Conservation (phyloP, 495 filamentous ascomycete species). For the Penicillium malachiteum region DNA sequence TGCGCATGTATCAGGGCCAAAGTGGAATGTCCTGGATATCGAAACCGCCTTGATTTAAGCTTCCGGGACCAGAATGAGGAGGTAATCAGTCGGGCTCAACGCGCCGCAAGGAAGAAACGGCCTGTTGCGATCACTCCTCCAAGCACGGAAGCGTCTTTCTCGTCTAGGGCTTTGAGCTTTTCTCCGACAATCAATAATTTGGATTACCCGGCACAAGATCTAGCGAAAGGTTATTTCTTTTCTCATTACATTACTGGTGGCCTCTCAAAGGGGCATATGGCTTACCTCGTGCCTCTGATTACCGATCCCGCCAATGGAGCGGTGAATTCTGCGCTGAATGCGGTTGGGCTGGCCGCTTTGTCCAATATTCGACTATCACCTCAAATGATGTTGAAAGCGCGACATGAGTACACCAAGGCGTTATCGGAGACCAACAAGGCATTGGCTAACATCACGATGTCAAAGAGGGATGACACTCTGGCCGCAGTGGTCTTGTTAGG, state of each 20-base stretch:
- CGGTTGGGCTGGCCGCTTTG: constrained; percentile 14
- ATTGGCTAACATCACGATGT: constrained; percentile 2
- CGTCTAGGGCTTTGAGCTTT: background rate
- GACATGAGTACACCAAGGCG: constrained; percentile 14
- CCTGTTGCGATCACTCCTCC: background rate
- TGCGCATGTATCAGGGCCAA: constrained; percentile 12
- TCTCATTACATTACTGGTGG: constrained; percentile 5
- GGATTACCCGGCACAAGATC: constrained; percentile 1
- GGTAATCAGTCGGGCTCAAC: constrained; percentile 14
- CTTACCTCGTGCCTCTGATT: constrained; percentile 8
- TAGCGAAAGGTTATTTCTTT: constrained; percentile 7
- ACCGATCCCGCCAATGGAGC: constrained; percentile 3
- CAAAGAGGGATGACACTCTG: constrained; percentile 12
- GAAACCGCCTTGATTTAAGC: constrained; percentile 6
- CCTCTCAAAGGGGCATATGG: constrained; percentile 5
- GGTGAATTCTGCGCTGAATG: constrained; percentile 13
- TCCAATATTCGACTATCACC: constrained; percentile 18
- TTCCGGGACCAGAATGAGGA: constrained; percentile 18
- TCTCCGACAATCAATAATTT: background rate
- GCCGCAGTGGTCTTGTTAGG: constrained; percentile 14
- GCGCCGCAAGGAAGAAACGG: constrained; percentile 1
- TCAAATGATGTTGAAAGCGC: constrained; percentile 13
- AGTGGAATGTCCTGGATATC: constrained; percentile 19
- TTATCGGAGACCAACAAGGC: constrained; percentile 16
- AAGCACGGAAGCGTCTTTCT: background rate